Evolutionary conservation across 345 rosid species (phyloP), one percentile per base, ranked within the genome.

Genomic region (Turnera subulata): DNA sequence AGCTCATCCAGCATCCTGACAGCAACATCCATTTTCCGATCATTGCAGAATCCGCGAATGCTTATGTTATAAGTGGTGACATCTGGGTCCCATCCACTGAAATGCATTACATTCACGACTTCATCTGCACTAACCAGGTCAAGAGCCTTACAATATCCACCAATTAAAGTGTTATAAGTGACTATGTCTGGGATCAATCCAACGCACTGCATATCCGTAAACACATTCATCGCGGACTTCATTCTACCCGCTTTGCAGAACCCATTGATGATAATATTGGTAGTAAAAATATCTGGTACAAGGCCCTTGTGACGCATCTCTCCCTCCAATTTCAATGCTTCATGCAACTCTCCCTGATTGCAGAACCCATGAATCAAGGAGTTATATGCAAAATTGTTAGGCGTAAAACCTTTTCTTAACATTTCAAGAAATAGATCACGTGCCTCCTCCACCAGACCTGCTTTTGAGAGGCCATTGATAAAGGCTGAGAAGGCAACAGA

Each of bases 101-200:
- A 75, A 67, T 57, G 70, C 80, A 86, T 72, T 68, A 53, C 73
- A 38, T 68, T 73, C 60, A 80, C 57, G 17, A 78, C 50, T 50
- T 76, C 68, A 54, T 77, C 77, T 37, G 83, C 86, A 24, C 63
- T 61, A 55, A 67, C 79, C 73, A 73, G 67, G 76, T 82, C 84
- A 48, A 73, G 68, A 56, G 73, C 76, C 68, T 73, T 81, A 55
- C 80, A 84, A 39, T 69, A 84, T 23, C 84, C 88, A 68, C 58
- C 62, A 43, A 87, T 87, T 76, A 84, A 62, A 29, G 95, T 84
- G 71, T 87, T 87, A 77, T 80, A 84, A 5, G 88, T 82, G 46
- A 84, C 78, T 62, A 76, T 68, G 77, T 87, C 91, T 0, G 88
- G 85, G 59, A 60, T 60, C 62, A 87, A 38, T 39, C 95, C 91